Percentiles rank a stretch among this genome's conserved stretches.
These are phyloP conservation scores for Amanita thiersii DNA, from an alignment of 768 basidiomycete species.

Conservation along the genomic window DNA sequence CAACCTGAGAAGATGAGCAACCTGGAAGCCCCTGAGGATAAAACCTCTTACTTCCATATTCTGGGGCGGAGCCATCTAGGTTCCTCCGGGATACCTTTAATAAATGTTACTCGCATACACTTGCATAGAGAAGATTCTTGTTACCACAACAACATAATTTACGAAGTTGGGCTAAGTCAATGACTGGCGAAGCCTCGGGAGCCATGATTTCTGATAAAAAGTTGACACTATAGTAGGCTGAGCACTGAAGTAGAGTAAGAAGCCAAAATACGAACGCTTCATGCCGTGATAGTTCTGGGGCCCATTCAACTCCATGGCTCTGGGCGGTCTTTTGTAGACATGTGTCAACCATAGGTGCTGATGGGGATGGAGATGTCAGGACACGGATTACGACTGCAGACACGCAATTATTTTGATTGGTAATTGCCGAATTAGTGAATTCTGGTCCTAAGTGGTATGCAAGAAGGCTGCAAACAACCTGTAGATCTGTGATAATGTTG, in stretches of 20 bases:
- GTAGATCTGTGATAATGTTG: slow-evolving; percentile 40
- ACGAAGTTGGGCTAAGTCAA: slow-evolving; percentile 52
- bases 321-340: slow-evolving; percentile 48
- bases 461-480: slow-evolving; percentile 44
- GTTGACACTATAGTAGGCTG: slow-evolving; percentile 32
- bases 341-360: slow-evolving; percentile 46
- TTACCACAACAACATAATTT: slow-evolving; percentile 55
- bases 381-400: slow-evolving; percentile 48
- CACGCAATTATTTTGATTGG: slow-evolving; percentile 45
- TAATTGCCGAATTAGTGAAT: slow-evolving; percentile 44
- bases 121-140: slow-evolving; percentile 11
- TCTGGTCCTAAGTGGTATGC: slow-evolving; percentile 47
- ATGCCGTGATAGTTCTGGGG: slow-evolving; percentile 49
- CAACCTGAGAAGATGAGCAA: slow-evolving; percentile 30
- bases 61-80: slow-evolving; percentile 71
- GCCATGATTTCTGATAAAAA: slow-evolving; percentile 56
- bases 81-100: slow-evolving; percentile 61
- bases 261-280: slow-evolving; percentile 41
- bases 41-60: slow-evolving; percentile 60
- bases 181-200: slow-evolving; percentile 32
- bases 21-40: background rate
- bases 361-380: slow-evolving; percentile 43
- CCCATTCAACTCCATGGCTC: slow-evolving; percentile 50
- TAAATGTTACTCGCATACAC: slow-evolving; percentile 3
- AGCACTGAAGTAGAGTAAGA: slow-evolving; percentile 4